Evolutionary conservation across 257 asterid species (phyloP), one percentile per base, ranked within the genome.

Genomic region (Cordia subcordata): DNA sequence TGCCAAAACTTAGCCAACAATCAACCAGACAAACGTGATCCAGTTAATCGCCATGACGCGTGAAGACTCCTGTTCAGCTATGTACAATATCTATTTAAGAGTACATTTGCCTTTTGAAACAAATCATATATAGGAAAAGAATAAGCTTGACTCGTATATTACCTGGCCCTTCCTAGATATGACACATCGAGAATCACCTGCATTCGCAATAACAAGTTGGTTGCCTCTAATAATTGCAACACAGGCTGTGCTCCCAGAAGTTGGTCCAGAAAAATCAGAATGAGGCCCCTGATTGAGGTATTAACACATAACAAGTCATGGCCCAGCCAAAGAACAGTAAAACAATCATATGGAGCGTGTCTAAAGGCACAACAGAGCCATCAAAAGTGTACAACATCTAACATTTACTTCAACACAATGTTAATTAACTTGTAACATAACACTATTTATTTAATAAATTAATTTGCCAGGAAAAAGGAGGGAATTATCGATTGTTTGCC

Each of bases 141-240:
- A 39, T 18, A 20, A 39, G 47, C 51, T 57, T 39, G 50, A 57
- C 21, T 22, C n/a, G 45, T 49, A 39, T 21, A 51, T 8, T 76
- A 92, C 98, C 98, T 88, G 93, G 63, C 99, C 99, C 75, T 88
- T 88, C 72, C 99, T 77, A 67, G 99, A 92, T 68, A 92, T 86
- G 50, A 92, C 94, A 70, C 99, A 88, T 62, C 99, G 99, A 49
- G 99, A 92, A 72, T 92, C 99, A 35, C 99, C 99, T 45, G 96
- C 96, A 84, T 92, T 92, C 59, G 96, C 96, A 63, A 92, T 94
- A 46, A 88, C 59, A 50, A 88, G 96, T 76, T 84, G 90, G 71
- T 81, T 82, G 38, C 66, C 92, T 81, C 95, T 81, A 54, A 88
- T 59, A 53, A 92, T 62, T 22, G 96, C 94, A 64, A 88, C 98